Conservation (phyloP, 129 eudicot genomes). For the Rutidosis leptorrhynchoides region DNA sequence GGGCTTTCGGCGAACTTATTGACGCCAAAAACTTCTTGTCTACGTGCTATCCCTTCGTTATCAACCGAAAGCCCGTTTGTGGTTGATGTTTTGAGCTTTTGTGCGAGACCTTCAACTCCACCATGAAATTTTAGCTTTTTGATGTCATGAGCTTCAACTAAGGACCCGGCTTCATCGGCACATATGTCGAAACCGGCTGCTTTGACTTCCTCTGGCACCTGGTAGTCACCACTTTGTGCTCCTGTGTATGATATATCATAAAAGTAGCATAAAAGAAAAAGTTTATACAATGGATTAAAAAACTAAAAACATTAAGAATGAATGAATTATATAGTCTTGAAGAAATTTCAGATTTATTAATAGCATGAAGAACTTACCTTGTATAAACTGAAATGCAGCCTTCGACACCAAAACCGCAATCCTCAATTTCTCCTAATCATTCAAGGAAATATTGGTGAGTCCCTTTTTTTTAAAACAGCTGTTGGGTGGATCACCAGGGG, state of each 20-base stretch:
- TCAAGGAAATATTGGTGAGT: constrained; percentile 17
- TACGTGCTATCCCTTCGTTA: constrained; percentile 32
- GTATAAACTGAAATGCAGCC: constrained; percentile 93
- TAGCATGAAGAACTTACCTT: constrained; percentile 47
- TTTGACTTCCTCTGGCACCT: constrained; percentile 73
- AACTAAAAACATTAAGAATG: too few species aligned
- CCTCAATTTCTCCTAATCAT: constrained; percentile 76
- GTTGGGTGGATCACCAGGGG: too few species aligned
- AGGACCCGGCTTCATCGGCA: constrained; percentile 75
- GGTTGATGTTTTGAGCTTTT: constrained; percentile 62
- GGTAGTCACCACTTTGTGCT: constrained; percentile 62
- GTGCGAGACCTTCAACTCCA: constrained; percentile 62
- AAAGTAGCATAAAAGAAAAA: constrained; percentile 6
- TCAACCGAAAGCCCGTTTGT: constrained; percentile 56
- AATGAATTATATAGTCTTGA: too few species aligned
- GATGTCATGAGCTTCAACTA: constrained; percentile 84
- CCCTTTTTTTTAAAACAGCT: background rate
- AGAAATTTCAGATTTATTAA: constrained; percentile 1
- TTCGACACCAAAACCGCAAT: constrained; percentile 91
- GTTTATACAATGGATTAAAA: background rate
- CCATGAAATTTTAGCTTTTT: constrained; percentile 83
- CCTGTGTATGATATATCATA: constrained; percentile 43
- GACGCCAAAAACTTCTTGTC: constrained; percentile 66
- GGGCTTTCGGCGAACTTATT: constrained; percentile 74
- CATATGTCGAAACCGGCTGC: constrained; percentile 79